Evolutionary conservation across 2,329 filamentous ascomycete genomes (phyloP), one percentile per base, ranked within the genome.

Genomic region (Fusarium napiforme): DNA sequence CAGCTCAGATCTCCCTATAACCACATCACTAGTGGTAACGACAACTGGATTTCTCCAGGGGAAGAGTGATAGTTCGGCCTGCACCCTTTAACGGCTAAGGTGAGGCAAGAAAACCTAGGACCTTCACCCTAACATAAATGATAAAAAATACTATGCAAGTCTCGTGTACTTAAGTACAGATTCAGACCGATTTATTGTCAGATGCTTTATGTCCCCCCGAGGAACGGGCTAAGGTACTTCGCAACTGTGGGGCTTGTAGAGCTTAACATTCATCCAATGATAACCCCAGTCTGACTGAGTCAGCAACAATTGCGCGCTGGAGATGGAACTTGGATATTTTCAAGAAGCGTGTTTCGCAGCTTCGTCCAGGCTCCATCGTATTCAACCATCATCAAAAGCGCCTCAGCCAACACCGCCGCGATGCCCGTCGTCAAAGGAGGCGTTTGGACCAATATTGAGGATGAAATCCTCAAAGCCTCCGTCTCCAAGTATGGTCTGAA

Each of bases 391-490:
- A 67, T 63, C 70, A 58, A 69, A 71, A 74, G 65, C 74, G 68
- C 60, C 28, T 45, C 53, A 64, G 32, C 47, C 64, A 64, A 71
- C 58, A 60, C 69, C 78, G 75, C 77, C 79, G 81, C 78, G 78
- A 93, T 93, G 91, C 90, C 91, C 73, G 90, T 92, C 82, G 91
- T 93, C 82, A 93, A 93, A 81, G 91, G 91, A 85, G 91, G 91
- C 77, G 91, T 93, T 73, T 93, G 91, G 91, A 92, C 91, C 55
- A 93, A 93, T 79, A 92, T 93, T 61, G 91, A 93, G 87, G 96
- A 99, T 85, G 96, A 99, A 84, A 97, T 98, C 79, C 93, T 99
- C 84, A 98, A 98, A 85, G 95, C 95, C 64, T 93, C 93, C 67
- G 94, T 97, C 74, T 96, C 93, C 77, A 97, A 97, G 83, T 97